These are phyloP conservation scores for Teratosphaeria zuluensis DNA, from an alignment of 2,329 filamentous ascomycete species.

Conservation along the genomic window DNA sequence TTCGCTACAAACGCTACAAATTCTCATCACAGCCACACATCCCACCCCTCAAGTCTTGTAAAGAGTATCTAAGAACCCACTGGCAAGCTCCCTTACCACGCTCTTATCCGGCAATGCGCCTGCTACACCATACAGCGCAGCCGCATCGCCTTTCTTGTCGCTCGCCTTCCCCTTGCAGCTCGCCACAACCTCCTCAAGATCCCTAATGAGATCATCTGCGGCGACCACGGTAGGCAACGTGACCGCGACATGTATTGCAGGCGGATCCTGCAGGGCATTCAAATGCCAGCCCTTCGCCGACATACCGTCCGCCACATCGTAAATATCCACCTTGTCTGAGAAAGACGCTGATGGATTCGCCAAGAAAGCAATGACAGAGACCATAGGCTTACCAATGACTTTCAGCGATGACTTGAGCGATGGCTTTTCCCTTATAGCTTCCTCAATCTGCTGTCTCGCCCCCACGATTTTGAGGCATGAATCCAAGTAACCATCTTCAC, in stretches of 20 bases:
- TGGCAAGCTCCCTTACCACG: conserved; percentile 81
- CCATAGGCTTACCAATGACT: conserved; percentile 74
- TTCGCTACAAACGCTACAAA: background rate
- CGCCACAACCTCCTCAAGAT: conserved; percentile 53
- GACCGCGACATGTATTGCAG: conserved; percentile 88
- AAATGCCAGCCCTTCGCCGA: conserved; percentile 81
- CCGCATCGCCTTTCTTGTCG: conserved; percentile 62
- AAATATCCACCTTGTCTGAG: conserved; percentile 67
- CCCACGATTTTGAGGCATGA: conserved; percentile 83
- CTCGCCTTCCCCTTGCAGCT: conserved; percentile 66
- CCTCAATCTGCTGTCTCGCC: conserved; percentile 70
- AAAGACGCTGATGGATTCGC: conserved; percentile 30
- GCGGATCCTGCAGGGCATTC: conserved; percentile 83
- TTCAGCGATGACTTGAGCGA: conserved; percentile 62
- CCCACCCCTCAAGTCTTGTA: conserved; percentile 60
- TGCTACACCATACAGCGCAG: conserved; percentile 87
- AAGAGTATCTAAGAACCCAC: conserved; percentile 81
- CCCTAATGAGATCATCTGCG: conserved; percentile 67
- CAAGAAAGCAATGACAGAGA: conserved; percentile 82
- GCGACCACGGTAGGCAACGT: conserved; percentile 77
- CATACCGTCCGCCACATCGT: conserved; percentile 90
- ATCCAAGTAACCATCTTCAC: conserved; percentile 78
- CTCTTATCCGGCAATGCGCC: conserved; percentile 93
- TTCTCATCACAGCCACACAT: background rate
- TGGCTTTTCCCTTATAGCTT: conserved; percentile 61